Percentiles rank a stretch among this genome's conserved stretches.
Conservation (phyloP, 208 protist genomes). For the Crithidia mellificae region DNA sequence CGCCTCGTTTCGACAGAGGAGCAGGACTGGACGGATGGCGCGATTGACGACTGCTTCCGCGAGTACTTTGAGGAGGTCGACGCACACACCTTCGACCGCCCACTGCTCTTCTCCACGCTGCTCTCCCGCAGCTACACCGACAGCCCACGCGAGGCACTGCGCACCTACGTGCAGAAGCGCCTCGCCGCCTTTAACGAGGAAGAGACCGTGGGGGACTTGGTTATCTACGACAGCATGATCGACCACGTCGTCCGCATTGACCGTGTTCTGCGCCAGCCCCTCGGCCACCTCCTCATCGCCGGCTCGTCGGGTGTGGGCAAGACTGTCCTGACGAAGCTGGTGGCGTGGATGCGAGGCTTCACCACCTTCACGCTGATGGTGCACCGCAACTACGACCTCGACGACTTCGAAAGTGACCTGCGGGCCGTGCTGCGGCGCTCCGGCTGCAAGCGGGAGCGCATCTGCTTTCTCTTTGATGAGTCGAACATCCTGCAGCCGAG, state of each 20-base stretch:
- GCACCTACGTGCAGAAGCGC: slow-evolving; percentile 88
- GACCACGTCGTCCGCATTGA: slow-evolving; percentile 99
- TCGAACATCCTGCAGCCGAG: slow-evolving; percentile 97
- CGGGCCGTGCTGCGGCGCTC: slow-evolving; percentile 94
- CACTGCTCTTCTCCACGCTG: slow-evolving; percentile 97
- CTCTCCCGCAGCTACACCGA: slow-evolving; percentile 91
- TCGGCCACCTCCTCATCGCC: slow-evolving; percentile 97
- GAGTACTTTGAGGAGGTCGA: slow-evolving; percentile 85
- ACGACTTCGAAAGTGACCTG: slow-evolving; percentile 99
- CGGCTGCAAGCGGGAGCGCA: slow-evolving; percentile 96
- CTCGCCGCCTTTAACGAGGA: slow-evolving; percentile 97
- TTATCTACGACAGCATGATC: slow-evolving; percentile 98
- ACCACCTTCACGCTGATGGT: slow-evolving; percentile 97
- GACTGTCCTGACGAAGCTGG: slow-evolving; percentile 97
- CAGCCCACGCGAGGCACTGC: slow-evolving; percentile 88
- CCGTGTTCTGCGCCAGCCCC: slow-evolving; percentile 97
- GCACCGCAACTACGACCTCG: slow-evolving; percentile 95
- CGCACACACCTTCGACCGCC: slow-evolving; percentile 67
- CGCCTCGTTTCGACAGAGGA: slow-evolving; percentile 94
- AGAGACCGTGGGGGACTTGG: slow-evolving; percentile 92
- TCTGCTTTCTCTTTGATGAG: slow-evolving; percentile 99
- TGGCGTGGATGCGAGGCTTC: slow-evolving; percentile 98
- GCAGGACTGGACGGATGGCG: slow-evolving; percentile 93
- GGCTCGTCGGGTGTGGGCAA: slow-evolving; percentile 98
- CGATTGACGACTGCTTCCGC: slow-evolving; percentile 71